Conservation (phyloP, 139 green algal genomes). For the Chlamydomonas incerta region DNA sequence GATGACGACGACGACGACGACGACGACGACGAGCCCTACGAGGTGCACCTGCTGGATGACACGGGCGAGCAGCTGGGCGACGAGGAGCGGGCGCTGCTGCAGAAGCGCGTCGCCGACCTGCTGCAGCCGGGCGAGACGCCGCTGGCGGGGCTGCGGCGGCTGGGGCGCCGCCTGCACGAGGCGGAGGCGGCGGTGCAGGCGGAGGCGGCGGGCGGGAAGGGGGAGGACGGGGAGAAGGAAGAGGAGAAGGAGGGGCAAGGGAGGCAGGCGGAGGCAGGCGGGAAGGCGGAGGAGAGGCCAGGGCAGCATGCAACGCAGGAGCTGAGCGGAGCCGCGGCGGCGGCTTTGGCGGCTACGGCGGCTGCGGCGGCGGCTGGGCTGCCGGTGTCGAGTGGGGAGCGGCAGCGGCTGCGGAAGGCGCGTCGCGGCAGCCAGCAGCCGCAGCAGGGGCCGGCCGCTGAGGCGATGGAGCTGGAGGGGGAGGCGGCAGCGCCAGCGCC, state of each 20-base stretch:
- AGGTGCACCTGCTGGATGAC: constrained; percentile 45
- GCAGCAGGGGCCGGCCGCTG: constrained; percentile 3
- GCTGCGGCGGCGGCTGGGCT: neutral
- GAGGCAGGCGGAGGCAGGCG: neutral
- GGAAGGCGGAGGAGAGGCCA: neutral
- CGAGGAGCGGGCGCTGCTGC: constrained; percentile 53
- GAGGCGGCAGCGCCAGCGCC: neutral
- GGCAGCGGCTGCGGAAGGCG: constrained; percentile 20
- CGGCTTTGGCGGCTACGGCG: neutral
- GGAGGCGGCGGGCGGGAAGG: neutral
- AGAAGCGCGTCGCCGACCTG: constrained; percentile 64
- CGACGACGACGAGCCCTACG: constrained; percentile 31
- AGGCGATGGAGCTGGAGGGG: neutral
- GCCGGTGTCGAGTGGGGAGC: constrained; percentile 7
- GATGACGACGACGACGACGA: constrained; percentile 9
- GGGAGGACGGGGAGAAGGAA: no score
- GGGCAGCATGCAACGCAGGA: no score
- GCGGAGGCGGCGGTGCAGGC: neutral
- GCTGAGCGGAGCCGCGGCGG: neutral
- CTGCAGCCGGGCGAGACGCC: constrained; percentile 69
- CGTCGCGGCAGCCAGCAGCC: neutral
- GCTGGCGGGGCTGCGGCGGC: constrained; percentile 67
- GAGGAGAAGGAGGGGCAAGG: neutral
- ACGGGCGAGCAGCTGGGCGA: constrained; percentile 26
- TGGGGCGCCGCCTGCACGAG: constrained; percentile 47